phyloP scores from a whole-genome alignment of 2,329 filamentous ascomycete genomes.

The Pestalotiopsis sp. region DNA sequence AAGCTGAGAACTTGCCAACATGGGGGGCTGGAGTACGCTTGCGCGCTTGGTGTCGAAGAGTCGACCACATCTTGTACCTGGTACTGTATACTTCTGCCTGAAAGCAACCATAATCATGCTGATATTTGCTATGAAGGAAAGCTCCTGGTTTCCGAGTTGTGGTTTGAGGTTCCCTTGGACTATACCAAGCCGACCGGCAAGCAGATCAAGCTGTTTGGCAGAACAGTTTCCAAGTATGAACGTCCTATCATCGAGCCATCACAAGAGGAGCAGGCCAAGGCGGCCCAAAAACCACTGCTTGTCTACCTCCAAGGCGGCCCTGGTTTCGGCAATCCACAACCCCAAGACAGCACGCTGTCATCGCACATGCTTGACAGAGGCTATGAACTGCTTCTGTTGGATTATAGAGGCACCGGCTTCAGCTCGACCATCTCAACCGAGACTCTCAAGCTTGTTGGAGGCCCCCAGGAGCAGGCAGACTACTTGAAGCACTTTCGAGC shows the following conservation, averaged over 20 bases:
- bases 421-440: constrained; percentile 78
- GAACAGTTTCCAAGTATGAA: constrained; percentile 70
- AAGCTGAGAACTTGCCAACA: neutral
- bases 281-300: constrained; percentile 54
- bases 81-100: constrained; percentile 18
- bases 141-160: constrained; percentile 76
- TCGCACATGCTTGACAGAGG: constrained; percentile 72
- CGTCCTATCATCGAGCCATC: constrained; percentile 54
- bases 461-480: constrained; percentile 68
- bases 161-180: constrained; percentile 85
- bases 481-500: constrained; percentile 87
- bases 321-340: constrained; percentile 74
- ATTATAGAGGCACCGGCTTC: constrained; percentile 87
- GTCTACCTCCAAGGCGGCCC: constrained; percentile 87
- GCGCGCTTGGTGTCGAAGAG: constrained; percentile 34
- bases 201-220: constrained; percentile 75
- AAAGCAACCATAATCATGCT: neutral
- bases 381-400: constrained; percentile 84
- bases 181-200: constrained; percentile 63
- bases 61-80: constrained; percentile 42
- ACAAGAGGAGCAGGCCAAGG: constrained; percentile 32
- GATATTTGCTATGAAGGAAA: constrained; percentile 54
- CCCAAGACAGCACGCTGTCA: constrained; percentile 74
- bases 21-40: constrained; percentile 14
- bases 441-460: constrained; percentile 67